These are phyloP conservation scores for Trametes gibbosa DNA, from an alignment of 768 basidiomycete species.

Conservation along the genomic window DNA sequence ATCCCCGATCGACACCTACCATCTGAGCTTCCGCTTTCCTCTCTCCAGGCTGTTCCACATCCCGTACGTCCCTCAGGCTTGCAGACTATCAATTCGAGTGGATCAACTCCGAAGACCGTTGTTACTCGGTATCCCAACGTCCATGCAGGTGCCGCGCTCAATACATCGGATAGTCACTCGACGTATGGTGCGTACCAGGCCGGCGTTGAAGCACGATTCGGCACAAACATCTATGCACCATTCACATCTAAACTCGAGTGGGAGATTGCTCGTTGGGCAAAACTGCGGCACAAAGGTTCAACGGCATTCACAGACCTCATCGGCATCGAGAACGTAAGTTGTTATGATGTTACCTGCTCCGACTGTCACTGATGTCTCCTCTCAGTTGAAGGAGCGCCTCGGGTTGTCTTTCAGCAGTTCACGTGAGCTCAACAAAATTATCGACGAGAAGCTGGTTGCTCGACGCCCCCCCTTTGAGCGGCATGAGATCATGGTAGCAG, in stretches of 20 bases:
- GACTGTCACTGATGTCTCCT: not conserved
- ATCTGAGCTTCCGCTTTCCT: too few relatives aligned
- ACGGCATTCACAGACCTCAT: conserved; percentile 39
- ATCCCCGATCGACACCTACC: too few relatives aligned
- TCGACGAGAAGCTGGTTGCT: conserved; percentile 27
- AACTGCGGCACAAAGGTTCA: conserved; percentile 34
- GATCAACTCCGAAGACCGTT: too few relatives aligned
- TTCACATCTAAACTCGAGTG: conserved; percentile 38
- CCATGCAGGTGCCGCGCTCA: not conserved
- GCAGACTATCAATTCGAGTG: too few relatives aligned
- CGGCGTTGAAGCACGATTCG: not conserved
- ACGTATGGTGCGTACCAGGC: not conserved
- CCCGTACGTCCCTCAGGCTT: too few relatives aligned
- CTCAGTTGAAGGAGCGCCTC: not conserved
- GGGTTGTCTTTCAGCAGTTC: conserved; percentile 30
- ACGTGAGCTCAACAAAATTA: conserved; percentile 30
- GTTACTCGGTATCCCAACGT: too few relatives aligned
- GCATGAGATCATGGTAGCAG: conserved; percentile 27
- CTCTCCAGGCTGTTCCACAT: too few relatives aligned
- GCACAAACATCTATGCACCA: conserved; percentile 25
- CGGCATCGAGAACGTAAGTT: conserved; percentile 35
- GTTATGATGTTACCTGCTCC: not conserved
- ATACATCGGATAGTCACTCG: too few relatives aligned
- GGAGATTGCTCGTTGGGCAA: conserved; percentile 41
- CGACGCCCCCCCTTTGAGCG: conserved; percentile 24